Conservation (phyloP, 352 stramenopile species). For the Pythium pyrilobum region DNA sequence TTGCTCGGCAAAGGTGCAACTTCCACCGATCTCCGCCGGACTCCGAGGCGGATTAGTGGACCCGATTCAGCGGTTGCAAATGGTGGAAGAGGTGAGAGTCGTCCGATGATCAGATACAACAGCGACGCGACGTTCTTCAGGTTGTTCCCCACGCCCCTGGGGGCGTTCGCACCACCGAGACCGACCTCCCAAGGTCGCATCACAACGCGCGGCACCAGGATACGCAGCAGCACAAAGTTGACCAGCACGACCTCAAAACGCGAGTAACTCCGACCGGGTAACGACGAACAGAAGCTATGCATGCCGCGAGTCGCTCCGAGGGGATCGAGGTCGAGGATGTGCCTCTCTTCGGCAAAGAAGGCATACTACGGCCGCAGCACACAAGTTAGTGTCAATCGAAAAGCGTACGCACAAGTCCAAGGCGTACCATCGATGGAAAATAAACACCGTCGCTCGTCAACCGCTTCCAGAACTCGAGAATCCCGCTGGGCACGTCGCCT, state of each 20-base stretch:
- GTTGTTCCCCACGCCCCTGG: constrained; percentile 21
- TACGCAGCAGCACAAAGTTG: constrained; percentile 57
- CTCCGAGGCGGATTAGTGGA: neutral
- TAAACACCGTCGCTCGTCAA: constrained; percentile 58
- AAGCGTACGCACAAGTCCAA: neutral
- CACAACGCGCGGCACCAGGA: constrained; percentile 56
- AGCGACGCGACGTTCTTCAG: constrained; percentile 43
- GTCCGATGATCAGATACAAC: constrained; percentile 40
- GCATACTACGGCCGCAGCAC: constrained; percentile 32
- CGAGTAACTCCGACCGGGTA: constrained; percentile 5
- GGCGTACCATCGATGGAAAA: constrained; percentile 46
- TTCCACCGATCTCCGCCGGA: constrained; percentile 3
- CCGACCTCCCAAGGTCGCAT: constrained; percentile 42
- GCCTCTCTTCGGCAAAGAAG: constrained; percentile 40
- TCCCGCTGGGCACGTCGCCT: constrained; percentile 39
- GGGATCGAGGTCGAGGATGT: constrained; percentile 44
- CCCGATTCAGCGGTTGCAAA: neutral
- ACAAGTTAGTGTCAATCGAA: constrained; percentile 3
- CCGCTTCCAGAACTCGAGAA: constrained; percentile 53
- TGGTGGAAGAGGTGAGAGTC: constrained; percentile 39
- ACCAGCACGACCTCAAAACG: constrained; percentile 51
- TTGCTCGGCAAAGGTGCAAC: neutral
- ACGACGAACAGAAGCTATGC: neutral
- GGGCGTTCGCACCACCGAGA: constrained; percentile 16
- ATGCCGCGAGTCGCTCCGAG: constrained; percentile 50